Evolutionary conservation across 768 basidiomycete genomes (phyloP), one percentile per base, ranked within the genome.

Genomic region (Tulasnella sp.): DNA sequence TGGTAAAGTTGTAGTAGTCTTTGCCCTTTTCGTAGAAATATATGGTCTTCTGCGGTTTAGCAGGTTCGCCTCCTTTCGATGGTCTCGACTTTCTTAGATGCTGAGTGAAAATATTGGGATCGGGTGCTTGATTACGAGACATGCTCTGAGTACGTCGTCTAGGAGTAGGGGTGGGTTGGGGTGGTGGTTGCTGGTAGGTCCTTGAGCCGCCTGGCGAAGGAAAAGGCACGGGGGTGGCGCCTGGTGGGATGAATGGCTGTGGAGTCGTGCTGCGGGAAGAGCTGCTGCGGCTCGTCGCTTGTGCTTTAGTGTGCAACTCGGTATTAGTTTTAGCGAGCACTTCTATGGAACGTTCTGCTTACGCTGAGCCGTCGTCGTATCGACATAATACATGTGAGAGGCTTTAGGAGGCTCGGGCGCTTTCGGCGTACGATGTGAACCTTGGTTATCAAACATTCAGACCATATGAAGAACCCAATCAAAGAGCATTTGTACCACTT

Each of bases 21-120:
- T 54, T 54, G 3, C 52, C 36, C 34, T 67, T 54, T 49, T 74
- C 73, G 73, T 74, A 74, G 29, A 74, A 74, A 54, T 74, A 58
- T 31, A 74, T 74, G 58, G 58, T 36, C 25, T 15, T 38, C 6
- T 52, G 34, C 34, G 58, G 58, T 29, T 64, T 64, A 5, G 58
- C 15, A 0, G 58, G 5, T 8, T 64, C 58, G 8, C 58, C 58
- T 12, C 58, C 58, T 64, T 64, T 64, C 25, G 58, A n/a, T n/a
- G n/a, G 58, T 34, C 58, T 25, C 14, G 58, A 9, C 31, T 64
- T 64, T 29, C 58, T 64, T 14, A 64, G 31, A 25, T 64, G 58
- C 15, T 64, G 58, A 2, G 31, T 34, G 31, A 64, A 64, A 5
- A 64, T 64, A 34, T 64, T 64, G 31, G 58, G 58, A 31, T 64